These are phyloP conservation scores for Dalechampia spathulata DNA, from an alignment of 441 rosid genomes.

Conservation along the genomic window DNA sequence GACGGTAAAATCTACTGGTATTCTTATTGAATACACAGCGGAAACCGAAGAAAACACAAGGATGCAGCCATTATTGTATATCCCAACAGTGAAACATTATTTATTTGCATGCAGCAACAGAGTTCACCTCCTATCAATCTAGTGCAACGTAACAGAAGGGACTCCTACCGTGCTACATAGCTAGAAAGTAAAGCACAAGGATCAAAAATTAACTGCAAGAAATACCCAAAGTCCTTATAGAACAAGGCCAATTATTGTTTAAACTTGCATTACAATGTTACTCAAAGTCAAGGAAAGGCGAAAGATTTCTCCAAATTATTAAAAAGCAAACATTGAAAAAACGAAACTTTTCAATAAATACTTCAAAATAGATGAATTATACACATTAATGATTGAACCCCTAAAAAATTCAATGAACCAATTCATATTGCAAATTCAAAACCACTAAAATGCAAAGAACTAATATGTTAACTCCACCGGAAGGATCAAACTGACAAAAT, in stretches of 20 bases:
- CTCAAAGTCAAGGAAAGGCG: neutral
- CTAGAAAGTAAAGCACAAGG: neutral
- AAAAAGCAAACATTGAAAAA: neutral
- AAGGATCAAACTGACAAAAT: neutral
- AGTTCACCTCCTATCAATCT: neutral
- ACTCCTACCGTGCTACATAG: neutral
- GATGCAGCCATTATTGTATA: neutral
- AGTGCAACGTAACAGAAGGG: neutral
- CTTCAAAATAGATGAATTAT: neutral
- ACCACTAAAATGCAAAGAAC: neutral
- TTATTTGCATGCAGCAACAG: neutral
- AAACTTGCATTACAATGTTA: neutral
- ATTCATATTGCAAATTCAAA: neutral
- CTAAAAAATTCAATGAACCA: neutral
- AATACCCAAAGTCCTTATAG: neutral
- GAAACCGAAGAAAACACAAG: neutral
- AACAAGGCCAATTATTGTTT: neutral
- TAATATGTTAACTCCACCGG: neutral
- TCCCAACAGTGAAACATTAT: neutral
- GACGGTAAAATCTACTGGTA: neutral
- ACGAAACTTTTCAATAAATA: neutral
- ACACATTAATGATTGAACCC: neutral
- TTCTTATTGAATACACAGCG: neutral
- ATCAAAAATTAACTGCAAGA: neutral
- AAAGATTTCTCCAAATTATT: neutral